Conservation (phyloP, 768 basidiomycete species). For the Tylopilus subfusipes region DNA sequence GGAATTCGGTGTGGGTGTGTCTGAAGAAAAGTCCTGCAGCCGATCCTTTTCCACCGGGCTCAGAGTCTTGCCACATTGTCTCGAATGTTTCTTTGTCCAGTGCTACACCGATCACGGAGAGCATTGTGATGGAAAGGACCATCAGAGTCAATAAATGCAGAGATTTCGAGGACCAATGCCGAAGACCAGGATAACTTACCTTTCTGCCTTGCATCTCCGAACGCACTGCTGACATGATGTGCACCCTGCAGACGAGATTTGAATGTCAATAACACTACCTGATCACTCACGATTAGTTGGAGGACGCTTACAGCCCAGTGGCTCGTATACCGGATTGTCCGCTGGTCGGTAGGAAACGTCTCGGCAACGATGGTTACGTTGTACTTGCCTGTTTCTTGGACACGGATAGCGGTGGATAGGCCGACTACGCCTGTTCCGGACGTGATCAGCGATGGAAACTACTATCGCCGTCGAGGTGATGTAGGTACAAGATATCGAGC, state of each 20-base stretch:
- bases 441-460: neutral
- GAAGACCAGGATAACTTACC: conserved; percentile 35
- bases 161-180: too few species aligned
- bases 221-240: conserved; percentile 65
- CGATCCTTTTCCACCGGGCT: conserved; percentile 41
- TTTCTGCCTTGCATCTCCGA: conserved; percentile 49
- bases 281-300: neutral
- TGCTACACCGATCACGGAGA: conserved; percentile 36
- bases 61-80: conserved; percentile 71
- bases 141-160: too few species aligned
- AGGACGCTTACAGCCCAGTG: conserved; percentile 67
- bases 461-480: neutral
- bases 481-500: neutral
- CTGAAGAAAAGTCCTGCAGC: conserved; percentile 64
- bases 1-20: conserved; percentile 60
- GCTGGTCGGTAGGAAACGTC: conserved; percentile 66
- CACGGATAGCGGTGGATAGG: conserved; percentile 66
- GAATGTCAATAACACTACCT: neutral
- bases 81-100: conserved; percentile 73
- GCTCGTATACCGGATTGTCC: conserved; percentile 73
- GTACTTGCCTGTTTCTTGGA: conserved; percentile 62
- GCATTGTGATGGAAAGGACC: neutral
- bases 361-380: conserved; percentile 70
- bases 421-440: conserved; percentile 63
- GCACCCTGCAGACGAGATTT: conserved; percentile 54